Evolutionary conservation across 495 filamentous ascomycete species (phyloP), one percentile per base, ranked within the genome.

Genomic region (Chaetomium cochliodes): DNA sequence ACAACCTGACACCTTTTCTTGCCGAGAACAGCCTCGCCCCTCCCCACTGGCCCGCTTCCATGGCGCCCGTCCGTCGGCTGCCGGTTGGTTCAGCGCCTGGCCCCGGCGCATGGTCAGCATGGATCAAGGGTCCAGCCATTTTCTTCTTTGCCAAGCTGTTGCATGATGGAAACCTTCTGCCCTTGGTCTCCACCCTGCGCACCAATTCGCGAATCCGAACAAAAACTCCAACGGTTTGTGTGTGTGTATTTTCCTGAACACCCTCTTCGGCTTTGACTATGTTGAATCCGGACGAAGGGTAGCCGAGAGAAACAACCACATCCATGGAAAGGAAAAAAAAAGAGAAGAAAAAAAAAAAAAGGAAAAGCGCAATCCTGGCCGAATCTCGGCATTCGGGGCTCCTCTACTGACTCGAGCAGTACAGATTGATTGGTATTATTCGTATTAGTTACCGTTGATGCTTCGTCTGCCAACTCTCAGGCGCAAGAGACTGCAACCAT

Each of bases 21-120:
- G 58, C 62, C 26, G 39, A 50, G 46, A 23, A 5, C 46, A 33
- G 28, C 46, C 20, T 15, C 44, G 4, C 3, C 23, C 25, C 18
- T 42, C 37, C 33, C 47, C 23, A 67, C 30, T 47, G 39, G 25
- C 33, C 57, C 57, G 53, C 47, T 60, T 22, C 12, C 22, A 52
- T 22, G 51, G 30, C 39, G 46, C 8, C 8, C 20, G 46, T 12
- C 46, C 9, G 46, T 50, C 59, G n/a, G 25, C 23, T 63, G 65
- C 65, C 65, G 65, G 65, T 59, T 67, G 65, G 60, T 54, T 6
- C 33, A 16, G 33, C 42, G 44, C 16, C 39, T 2, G 39, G 39
- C 50, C 57, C 50, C 58, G 25, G 53, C 47, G 62, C 65, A 49
- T 67, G 65, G 65, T 42, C 33, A 39, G 51, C 61, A 55, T 30